phyloP scores from a whole-genome alignment of 2,329 filamentous ascomycete genomes.

The Colletotrichum godetiae region DNA sequence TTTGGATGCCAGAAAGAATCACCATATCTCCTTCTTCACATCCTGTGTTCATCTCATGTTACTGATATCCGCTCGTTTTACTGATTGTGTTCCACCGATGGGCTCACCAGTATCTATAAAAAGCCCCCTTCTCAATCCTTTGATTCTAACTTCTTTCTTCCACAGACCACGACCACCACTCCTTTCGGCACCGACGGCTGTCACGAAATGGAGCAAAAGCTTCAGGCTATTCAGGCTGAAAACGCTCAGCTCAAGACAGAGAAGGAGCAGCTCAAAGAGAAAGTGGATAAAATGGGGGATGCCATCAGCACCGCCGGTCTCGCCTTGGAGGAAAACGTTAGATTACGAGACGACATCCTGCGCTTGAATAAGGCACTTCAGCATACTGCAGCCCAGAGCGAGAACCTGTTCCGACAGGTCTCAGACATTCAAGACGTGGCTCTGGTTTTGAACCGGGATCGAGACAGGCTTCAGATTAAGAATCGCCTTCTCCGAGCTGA shows the following conservation, averaged over 20 bases:
- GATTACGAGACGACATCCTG: neutral
- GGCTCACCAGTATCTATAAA: neutral
- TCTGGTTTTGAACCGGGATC: neutral
- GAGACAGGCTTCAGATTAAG: neutral
- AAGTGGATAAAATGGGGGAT: too few relatives aligned
- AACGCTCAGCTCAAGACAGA: neutral
- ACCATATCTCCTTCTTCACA: neutral
- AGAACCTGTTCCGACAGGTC: neutral
- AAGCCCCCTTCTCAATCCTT: neutral
- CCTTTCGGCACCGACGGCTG: constrained; percentile 1
- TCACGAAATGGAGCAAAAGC: neutral
- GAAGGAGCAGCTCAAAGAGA: too few relatives aligned
- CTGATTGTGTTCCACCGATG: too few relatives aligned
- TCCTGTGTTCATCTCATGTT: too few relatives aligned
- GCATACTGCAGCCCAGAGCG: too few relatives aligned
- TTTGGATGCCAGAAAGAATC: neutral
- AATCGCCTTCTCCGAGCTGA: neutral
- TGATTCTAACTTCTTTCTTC: neutral
- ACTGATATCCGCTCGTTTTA: too few relatives aligned
- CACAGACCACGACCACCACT: neutral
- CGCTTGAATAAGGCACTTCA: neutral
- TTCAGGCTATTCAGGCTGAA: neutral
- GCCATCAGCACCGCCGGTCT: neutral
- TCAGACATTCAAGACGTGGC: neutral
- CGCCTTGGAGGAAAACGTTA: neutral